Evolutionary conservation across 345 rosid genomes (phyloP).

Genomic region (Capsella bursapastoris): DNA sequence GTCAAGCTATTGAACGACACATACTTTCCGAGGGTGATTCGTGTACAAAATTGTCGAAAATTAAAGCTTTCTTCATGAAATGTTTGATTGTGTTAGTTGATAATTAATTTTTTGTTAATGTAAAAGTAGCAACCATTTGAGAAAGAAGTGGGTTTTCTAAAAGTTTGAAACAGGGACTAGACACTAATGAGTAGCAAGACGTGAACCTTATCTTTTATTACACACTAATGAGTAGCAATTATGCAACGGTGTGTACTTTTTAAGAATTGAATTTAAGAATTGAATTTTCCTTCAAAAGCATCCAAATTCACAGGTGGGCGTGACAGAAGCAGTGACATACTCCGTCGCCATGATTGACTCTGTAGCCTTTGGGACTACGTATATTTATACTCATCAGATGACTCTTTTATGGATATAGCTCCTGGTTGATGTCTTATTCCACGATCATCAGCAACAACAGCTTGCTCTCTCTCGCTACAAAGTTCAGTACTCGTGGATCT

Average conservation of each 20-base stretch:
- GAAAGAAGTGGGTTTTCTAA: constrained; percentile 8
- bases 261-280: neutral
- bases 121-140: neutral
- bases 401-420: neutral
- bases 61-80: neutral
- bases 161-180: neutral
- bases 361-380: neutral
- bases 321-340: constrained; percentile 43
- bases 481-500: constrained; percentile 33
- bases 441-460: constrained; percentile 24
- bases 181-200: neutral
- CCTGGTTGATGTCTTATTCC: constrained; percentile 38
- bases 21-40: too few relatives aligned
- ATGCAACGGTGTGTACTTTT: constrained; percentile 7
- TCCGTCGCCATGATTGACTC: constrained; percentile 30
- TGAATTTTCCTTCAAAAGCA: neutral
- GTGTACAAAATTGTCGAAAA: too few relatives aligned
- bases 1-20: constrained; percentile 10
- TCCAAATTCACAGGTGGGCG: constrained; percentile 21
- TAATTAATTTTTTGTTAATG: neutral
- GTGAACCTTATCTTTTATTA: constrained; percentile 1
- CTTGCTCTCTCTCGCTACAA: constrained; percentile 38
- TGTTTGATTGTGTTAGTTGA: constrained; percentile 1
- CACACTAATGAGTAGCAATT: too few relatives aligned
- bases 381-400: constrained; percentile 21